These are phyloP conservation scores for Massospora cicadina DNA, from an alignment of 371 early-diverging fungal species.

Conservation along the genomic window DNA sequence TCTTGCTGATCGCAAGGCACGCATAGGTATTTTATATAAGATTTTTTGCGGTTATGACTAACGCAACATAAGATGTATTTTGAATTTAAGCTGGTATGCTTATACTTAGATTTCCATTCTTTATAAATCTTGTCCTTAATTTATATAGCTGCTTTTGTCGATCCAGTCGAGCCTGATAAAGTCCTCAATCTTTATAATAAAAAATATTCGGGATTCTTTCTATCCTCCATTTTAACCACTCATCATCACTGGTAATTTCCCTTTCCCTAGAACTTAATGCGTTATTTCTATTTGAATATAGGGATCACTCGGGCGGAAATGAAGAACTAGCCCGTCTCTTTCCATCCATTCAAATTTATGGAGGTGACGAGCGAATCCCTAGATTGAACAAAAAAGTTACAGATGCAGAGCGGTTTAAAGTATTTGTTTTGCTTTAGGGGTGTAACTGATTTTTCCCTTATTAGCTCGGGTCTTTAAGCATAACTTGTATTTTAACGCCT, in stretches of 20 bases:
- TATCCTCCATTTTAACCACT: constrained; percentile 39
- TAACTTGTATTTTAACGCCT: constrained; percentile 44
- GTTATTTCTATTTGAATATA: constrained; percentile 6
- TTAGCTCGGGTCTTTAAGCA: constrained; percentile 14
- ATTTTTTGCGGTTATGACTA: background rate
- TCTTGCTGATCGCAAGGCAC: constrained; percentile 41
- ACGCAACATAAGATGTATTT: no score
- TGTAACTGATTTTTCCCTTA: background rate
- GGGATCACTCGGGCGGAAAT: constrained; percentile 69
- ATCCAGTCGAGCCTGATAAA: constrained; percentile 36
- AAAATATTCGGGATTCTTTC: constrained; percentile 11
- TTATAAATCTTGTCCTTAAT: no score
- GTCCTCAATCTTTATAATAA: constrained; percentile 20
- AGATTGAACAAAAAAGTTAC: constrained; percentile 54
- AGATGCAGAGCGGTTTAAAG: constrained; percentile 52
- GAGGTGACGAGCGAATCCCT: constrained; percentile 74
- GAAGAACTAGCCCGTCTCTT: constrained; percentile 29
- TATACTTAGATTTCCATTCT: no score
- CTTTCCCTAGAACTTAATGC: background rate
- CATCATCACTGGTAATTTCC: constrained; percentile 43
- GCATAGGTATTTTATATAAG: constrained; percentile 17
- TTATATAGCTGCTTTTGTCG: constrained; percentile 28
- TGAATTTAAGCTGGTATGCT: no score
- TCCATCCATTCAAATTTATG: constrained; percentile 61
- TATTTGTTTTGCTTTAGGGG: no score